These are phyloP conservation scores for Thalassiosira livingstoniorum DNA, from an alignment of 352 stramenopile genomes.

Conservation along the genomic window DNA sequence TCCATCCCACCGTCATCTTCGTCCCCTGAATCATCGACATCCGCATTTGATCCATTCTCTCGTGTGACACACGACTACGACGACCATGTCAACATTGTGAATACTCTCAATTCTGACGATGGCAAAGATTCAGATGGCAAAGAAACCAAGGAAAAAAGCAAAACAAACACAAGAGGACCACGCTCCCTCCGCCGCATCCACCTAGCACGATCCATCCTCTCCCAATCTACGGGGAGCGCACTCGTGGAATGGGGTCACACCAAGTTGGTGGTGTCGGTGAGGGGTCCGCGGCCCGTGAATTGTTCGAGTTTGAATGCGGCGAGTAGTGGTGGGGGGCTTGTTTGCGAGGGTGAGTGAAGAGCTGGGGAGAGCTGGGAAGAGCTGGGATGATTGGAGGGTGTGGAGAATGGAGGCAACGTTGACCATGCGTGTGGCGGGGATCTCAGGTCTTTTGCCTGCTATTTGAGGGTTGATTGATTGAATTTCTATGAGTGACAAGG, in stretches of 20 bases:
- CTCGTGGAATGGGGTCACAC: constrained; percentile 82
- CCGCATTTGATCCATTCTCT: not conserved
- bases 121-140: not conserved
- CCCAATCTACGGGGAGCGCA: constrained; percentile 22
- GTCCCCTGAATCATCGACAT: not conserved
- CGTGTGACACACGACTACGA: constrained; percentile 22
- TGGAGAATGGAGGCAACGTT: no score
- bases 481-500: no score
- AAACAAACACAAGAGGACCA: not conserved
- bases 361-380: not conserved
- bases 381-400: not conserved
- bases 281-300: constrained; percentile 36
- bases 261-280: constrained; percentile 74
- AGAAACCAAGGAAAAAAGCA: not conserved
- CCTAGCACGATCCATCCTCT: constrained; percentile 53
- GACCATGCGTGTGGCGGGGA: no score
- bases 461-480: no score
- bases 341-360: constrained; percentile 28
- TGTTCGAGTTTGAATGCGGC: constrained; percentile 26
- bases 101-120: not conserved
- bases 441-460: no score
- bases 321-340: constrained; percentile 12
- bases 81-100: not conserved
- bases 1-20: not conserved
- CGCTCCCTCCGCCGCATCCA: constrained; percentile 58